Evolutionary conservation across 345 rosid genomes (phyloP), one percentile per base, ranked within the genome.

Genomic region (Barbarea vulgaris): DNA sequence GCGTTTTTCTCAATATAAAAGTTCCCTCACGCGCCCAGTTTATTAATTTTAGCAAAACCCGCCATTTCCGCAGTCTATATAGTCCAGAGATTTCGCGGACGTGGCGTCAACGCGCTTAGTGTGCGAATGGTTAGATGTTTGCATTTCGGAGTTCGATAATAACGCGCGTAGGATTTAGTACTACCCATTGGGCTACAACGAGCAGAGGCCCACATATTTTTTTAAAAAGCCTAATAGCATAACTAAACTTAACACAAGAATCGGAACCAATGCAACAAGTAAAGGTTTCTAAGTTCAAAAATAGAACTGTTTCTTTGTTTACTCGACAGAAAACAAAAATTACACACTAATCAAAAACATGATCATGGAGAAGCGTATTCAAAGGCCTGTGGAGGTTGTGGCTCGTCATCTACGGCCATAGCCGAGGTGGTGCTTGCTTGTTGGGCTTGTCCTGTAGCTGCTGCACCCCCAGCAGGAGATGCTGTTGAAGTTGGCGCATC

Each of bases 361-460:
- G 62, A 39, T 64, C 60, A 82, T 83, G 78, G 88, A 10, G 92
- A 67, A 11, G 86, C 72, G 81, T 86, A 91, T 81, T 91, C 97
- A 5, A 91, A 93, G 37, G 98, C 84, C 64, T 86, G 93, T 47
- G 96, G 97, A 1, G 98, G 98, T 63, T 87, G 94, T 18, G 97
- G 98, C 70, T 93, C 96, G 55, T 93, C 97, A 18, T 91, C 97
- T 53, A 89, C 91, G 0, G 96, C 87, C 96, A 93, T 87, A 68
- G 97, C 85, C 2, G 96, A 83, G 46, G 86, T 83, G 78, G 77
- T 53, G 4, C 17, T 39, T 64, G 37, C 79, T 71, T 87, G 97
- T 76, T 86, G 89, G 57, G 37, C 31, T 61, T 72, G 61, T 28
- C 85, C 91, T 1, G 87, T 48, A 54, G 89, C 84, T 50, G 88